Conservation (phyloP, 202 grass and related monocot species). For the Dendrocalamus latiflorus region DNA sequence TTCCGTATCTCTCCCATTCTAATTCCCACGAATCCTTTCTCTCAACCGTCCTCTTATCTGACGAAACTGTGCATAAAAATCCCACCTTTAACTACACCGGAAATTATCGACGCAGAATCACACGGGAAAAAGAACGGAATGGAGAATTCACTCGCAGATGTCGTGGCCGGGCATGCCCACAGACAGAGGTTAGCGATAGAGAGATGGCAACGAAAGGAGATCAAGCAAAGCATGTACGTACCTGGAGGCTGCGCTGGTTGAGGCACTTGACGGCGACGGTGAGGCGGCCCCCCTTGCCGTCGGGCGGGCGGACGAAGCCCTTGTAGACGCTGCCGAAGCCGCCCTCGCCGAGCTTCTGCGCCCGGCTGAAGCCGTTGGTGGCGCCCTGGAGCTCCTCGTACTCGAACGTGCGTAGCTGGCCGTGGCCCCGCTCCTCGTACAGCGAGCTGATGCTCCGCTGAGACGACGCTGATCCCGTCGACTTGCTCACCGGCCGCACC, state of each 20-base stretch:
- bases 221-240: not conserved
- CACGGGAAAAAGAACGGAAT: not conserved
- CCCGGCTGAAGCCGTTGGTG: too few relatives aligned
- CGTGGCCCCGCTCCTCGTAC: constrained; percentile 72
- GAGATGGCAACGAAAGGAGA: not conserved
- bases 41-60: not conserved
- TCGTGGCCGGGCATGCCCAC: not conserved
- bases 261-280: too few relatives aligned
- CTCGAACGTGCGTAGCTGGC: constrained; percentile 58
- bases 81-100: not conserved
- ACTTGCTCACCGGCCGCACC: constrained; percentile 69
- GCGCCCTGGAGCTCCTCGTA: too few relatives aligned
- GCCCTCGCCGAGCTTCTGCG: too few relatives aligned
- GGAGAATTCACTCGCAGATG: not conserved
- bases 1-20: not conserved
- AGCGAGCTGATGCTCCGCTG: constrained; percentile 69
- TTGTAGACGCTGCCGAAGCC: too few relatives aligned
- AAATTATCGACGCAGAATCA: not conserved
- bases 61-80: not conserved
- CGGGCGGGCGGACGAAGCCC: constrained; percentile 48
- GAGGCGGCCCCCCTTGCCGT: too few relatives aligned
- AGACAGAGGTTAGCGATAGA: not conserved
- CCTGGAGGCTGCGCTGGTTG: too few relatives aligned
- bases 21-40: not conserved
- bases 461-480: constrained; percentile 53